Percentiles rank a stretch among this genome's conserved stretches.
Conservation (phyloP, 192 early-diverging fungal species). For the Chytriomyces sp. region DNA sequence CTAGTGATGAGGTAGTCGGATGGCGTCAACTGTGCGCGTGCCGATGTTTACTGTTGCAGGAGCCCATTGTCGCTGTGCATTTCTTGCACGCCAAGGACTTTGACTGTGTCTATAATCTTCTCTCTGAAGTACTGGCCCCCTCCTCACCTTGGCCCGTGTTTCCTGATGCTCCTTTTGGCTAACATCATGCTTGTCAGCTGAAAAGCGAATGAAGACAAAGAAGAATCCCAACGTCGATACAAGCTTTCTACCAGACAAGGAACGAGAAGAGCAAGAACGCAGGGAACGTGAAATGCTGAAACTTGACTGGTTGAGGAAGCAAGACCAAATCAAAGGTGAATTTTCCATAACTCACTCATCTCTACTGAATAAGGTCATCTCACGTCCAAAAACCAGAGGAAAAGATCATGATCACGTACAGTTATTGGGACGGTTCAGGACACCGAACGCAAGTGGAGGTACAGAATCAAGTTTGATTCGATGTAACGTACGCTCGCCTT, state of each 20-base stretch:
- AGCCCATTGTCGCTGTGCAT: too few relatives aligned
- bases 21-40: too few relatives aligned
- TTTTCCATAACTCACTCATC: too few relatives aligned
- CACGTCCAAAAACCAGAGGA: slow-evolving; percentile 58
- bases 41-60: too few relatives aligned
- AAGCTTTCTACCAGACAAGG: slow-evolving; percentile 86
- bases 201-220: slow-evolving; percentile 46
- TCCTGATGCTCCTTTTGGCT: not conserved
- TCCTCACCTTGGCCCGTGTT: not conserved
- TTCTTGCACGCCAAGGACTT: too few relatives aligned
- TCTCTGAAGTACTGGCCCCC: slow-evolving; percentile 36
- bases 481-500: not conserved
- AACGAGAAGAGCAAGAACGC: slow-evolving; percentile 80
- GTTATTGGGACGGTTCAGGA: slow-evolving; percentile 96
- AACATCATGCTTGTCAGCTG: not conserved
- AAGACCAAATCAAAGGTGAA: slow-evolving; percentile 81
- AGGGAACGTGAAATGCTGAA: slow-evolving; percentile 72
- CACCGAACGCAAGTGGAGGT: slow-evolving; percentile 80
- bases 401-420: slow-evolving; percentile 83
- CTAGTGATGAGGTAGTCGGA: too few relatives aligned
- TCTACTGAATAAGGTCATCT: too few relatives aligned
- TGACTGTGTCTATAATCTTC: slow-evolving; percentile 45
- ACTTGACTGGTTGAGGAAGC: slow-evolving; percentile 79
- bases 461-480: slow-evolving; percentile 11
- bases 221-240: slow-evolving; percentile 94